These are phyloP conservation scores for Globisporangium spiculum DNA, from an alignment of 352 stramenopile genomes.

Conservation along the genomic window DNA sequence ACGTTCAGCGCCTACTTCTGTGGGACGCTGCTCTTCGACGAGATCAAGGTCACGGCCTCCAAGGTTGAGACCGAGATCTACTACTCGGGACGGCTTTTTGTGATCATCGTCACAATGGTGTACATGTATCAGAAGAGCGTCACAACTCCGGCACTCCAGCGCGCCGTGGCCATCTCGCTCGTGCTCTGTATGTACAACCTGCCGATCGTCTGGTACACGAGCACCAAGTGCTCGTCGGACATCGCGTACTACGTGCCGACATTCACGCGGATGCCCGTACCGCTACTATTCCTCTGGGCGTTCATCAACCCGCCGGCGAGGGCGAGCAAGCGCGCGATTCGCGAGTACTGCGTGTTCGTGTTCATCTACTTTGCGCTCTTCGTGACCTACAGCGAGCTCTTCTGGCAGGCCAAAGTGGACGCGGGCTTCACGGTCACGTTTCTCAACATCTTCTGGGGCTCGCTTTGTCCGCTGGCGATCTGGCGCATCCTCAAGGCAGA, in stretches of 20 bases:
- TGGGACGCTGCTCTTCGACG: constrained; percentile 15
- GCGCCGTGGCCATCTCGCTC: constrained; percentile 39
- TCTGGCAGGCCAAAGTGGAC: constrained; percentile 27
- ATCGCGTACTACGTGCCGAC: constrained; percentile 37
- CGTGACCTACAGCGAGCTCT: constrained; percentile 40
- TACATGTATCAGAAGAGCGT: constrained; percentile 54
- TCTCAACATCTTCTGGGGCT: constrained; percentile 42
- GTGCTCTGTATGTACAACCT: constrained; percentile 55
- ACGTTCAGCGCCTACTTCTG: constrained; percentile 31
- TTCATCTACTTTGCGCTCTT: constrained; percentile 38
- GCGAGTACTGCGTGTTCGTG: constrained; percentile 60
- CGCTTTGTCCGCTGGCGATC: constrained; percentile 57
- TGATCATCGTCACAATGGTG: constrained; percentile 59
- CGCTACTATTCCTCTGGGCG: constrained; percentile 45
- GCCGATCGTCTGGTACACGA: constrained; percentile 40
- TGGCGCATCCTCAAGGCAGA: constrained; percentile 72
- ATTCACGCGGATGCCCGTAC: constrained; percentile 30
- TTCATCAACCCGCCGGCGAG: constrained; percentile 39
- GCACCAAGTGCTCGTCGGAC: not conserved
- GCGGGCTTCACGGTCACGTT: constrained; percentile 33
- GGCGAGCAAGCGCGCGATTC: constrained; percentile 44
- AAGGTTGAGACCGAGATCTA: constrained; percentile 36
- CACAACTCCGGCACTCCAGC: constrained; percentile 41
- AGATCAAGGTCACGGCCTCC: constrained; percentile 11
- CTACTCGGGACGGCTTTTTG: constrained; percentile 57